Evolutionary conservation across 805 yeast species (phyloP), one percentile per base, ranked within the genome.

Genomic region (Spathaspora girioi): DNA sequence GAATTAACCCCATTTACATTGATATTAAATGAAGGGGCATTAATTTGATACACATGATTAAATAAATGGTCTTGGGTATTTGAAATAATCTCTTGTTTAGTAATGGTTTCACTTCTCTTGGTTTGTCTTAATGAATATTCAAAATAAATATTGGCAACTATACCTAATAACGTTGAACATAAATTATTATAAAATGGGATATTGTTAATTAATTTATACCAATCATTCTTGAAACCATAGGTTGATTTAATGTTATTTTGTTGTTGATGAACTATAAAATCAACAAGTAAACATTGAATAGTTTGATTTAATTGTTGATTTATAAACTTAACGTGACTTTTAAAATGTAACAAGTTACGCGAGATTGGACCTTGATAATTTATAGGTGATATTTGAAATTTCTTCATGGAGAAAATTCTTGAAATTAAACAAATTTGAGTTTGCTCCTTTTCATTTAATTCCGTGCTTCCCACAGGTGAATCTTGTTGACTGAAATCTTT

Each of bases 291-390:
- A 75, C 73, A 58, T 56, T 82, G 86, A 27, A 82, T 63, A n/a
- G 84, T 66, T 55, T 82, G 83, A 53, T 81, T 77, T 26, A 83
- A 62, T 42, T 75, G 76, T 19, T 66, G 68, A 29, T 77, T 77
- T 46, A 86, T 65, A 46, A 78, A 78, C 50, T 82, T 76, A 45
- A 86, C 64, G 50, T 82, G 81, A 17, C 90, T 84, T 61, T 91
- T 78, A 64, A 86, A 87, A 43, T 82, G 79, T 46, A 88, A 71
- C 35, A 89, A 70, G 38, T 81, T 78, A 56, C 85, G 80, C 15
- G 89, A 87, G 32, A 89, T 73, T 12, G 90, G 91, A 1, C 92
- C 92, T 44, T 79, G 78, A 67, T 81, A 84, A 47, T 78, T 80
- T 40, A 73, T 73, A 26, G 81, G 81, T 44, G 71, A 57, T 29